These are phyloP conservation scores for Neopestalotiopsis clavispora DNA, from an alignment of 2,329 filamentous ascomycete species.

Conservation along the genomic window DNA sequence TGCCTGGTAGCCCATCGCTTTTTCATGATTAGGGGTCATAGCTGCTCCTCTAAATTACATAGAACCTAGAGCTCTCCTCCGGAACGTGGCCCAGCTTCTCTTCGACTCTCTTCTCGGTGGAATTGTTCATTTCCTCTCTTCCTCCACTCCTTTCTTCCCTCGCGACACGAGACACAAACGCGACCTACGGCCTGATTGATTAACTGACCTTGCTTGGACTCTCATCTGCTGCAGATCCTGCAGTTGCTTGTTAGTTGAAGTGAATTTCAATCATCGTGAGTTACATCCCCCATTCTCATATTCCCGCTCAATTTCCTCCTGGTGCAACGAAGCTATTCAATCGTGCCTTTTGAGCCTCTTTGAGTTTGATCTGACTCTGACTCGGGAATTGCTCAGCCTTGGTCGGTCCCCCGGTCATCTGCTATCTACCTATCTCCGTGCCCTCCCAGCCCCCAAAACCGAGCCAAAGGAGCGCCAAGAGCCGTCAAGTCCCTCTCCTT, in stretches of 20 bases:
- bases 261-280: too few species aligned
- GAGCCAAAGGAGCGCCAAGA: background rate
- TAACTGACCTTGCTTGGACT: background rate
- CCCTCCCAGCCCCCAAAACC: background rate
- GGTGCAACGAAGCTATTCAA: background rate
- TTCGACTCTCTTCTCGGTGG: background rate
- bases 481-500: background rate
- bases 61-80: background rate
- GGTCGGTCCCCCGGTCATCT: background rate
- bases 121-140: background rate
- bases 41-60: conserved; percentile 16
- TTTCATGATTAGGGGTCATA: conserved; percentile 8
- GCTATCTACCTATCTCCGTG: background rate
- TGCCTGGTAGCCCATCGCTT: background rate
- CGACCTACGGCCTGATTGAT: background rate
- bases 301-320: background rate
- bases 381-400: background rate
- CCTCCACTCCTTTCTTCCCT: background rate
- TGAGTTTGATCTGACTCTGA: background rate
- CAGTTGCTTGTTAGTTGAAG: too few species aligned
- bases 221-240: too few species aligned
- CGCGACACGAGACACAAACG: background rate
- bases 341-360: background rate
- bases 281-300: too few species aligned
- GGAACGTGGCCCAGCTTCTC: background rate